These are phyloP conservation scores for Theobroma grandiflorum DNA, from an alignment of 441 rosid species.

Conservation along the genomic window DNA sequence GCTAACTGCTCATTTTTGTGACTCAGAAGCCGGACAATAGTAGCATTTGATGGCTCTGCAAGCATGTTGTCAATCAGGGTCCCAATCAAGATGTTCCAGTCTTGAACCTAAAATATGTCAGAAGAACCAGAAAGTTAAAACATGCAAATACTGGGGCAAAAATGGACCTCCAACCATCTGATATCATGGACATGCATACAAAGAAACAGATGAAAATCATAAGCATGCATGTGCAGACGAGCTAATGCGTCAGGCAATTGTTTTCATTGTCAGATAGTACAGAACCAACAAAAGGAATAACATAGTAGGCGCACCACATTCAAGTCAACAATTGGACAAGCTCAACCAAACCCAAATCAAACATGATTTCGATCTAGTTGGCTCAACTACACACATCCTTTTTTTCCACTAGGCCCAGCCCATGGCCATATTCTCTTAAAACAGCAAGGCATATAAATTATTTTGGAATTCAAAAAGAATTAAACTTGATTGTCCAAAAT, in stretches of 20 bases:
- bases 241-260: neutral
- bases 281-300: neutral
- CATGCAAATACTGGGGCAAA: constrained; percentile 26
- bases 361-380: neutral
- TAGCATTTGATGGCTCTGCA: constrained; percentile 88
- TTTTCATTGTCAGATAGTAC: neutral
- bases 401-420: neutral
- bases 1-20: constrained; percentile 73
- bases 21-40: constrained; percentile 80
- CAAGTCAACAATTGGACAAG: neutral
- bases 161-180: constrained; percentile 20
- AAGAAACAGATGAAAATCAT: neutral
- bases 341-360: constrained; percentile 3
- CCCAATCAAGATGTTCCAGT: constrained; percentile 73
- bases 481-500: neutral
- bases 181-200: neutral
- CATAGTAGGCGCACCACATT: neutral
- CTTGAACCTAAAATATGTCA: constrained; percentile 63
- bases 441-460: neutral
- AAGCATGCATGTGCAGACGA: neutral
- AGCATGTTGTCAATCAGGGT: constrained; percentile 88
- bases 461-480: neutral
- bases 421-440: neutral
- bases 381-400: neutral
- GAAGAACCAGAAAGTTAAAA: constrained; percentile 24